These are phyloP conservation scores for Biscogniauxia mediterranea DNA, from an alignment of 2,329 filamentous ascomycete species.

Conservation along the genomic window DNA sequence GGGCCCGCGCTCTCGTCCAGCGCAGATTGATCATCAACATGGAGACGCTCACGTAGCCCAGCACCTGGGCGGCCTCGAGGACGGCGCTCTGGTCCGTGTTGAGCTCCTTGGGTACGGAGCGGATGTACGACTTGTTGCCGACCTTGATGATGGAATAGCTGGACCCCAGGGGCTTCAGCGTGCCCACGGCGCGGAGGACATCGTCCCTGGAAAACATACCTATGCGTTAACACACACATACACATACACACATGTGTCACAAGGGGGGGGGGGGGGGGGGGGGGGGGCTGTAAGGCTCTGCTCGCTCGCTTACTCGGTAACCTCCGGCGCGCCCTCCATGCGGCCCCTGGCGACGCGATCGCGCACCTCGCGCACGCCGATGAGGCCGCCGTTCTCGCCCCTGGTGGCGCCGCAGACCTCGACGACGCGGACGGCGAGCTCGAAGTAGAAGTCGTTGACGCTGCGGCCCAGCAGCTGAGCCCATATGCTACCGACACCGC, in stretches of 20 bases:
- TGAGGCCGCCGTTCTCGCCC: constrained; percentile 87
- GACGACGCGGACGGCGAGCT: constrained; percentile 91
- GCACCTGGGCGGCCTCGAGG: constrained; percentile 83
- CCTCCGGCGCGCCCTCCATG: constrained; percentile 73
- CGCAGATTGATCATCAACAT: constrained; percentile 84
- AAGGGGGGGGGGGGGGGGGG: too few relatives aligned
- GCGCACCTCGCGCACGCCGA: constrained; percentile 77
- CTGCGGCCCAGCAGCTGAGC: constrained; percentile 85
- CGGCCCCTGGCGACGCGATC: constrained; percentile 71
- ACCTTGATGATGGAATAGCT: constrained; percentile 84
- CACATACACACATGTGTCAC: too few relatives aligned
- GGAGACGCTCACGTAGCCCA: constrained; percentile 85
- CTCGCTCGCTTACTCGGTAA: constrained; percentile 63
- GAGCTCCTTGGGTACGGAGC: constrained; percentile 90
- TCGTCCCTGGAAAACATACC: constrained; percentile 63
- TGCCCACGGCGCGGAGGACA: constrained; percentile 82
- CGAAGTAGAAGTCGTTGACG: constrained; percentile 98
- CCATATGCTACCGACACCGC: constrained; percentile 72
- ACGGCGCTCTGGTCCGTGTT: constrained; percentile 93
- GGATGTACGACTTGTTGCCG: constrained; percentile 81
- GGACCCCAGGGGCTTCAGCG: constrained; percentile 81
- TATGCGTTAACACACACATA: too few relatives aligned
- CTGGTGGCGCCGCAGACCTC: constrained; percentile 86
- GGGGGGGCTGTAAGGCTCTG: constrained; percentile 9
- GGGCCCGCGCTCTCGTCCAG: constrained; percentile 82